phyloP scores from a whole-genome alignment of 164 flowering plant species.

The Vitis vinifera region DNA sequence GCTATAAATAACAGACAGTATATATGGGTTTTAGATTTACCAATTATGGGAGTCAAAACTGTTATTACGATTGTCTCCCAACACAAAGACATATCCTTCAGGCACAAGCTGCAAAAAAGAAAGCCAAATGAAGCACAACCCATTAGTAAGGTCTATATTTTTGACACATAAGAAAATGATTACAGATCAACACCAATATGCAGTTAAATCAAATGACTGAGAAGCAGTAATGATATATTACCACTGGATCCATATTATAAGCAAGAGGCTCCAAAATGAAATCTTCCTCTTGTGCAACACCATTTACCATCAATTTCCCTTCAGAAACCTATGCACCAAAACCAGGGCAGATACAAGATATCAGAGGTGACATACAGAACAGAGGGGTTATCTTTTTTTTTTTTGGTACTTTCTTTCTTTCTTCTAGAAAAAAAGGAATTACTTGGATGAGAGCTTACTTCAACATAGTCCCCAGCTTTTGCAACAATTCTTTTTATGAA shows the following conservation, averaged over 20 bases:
- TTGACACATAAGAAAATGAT: neutral
- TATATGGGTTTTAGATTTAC: conserved; percentile 33
- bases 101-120: conserved; percentile 70
- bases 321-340: conserved; percentile 49
- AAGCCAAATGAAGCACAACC: neutral
- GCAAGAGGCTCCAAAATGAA: conserved; percentile 82
- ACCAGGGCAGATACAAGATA: neutral
- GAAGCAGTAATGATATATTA: conserved; percentile 21
- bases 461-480: conserved; percentile 83
- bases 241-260: conserved; percentile 88
- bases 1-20: neutral
- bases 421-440: too few species aligned
- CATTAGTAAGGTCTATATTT: too few species aligned
- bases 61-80: conserved; percentile 97
- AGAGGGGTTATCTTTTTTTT: too few species aligned
- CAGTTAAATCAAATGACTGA: neutral
- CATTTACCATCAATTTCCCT: conserved; percentile 87
- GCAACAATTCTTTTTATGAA: conserved; percentile 96
- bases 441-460: conserved; percentile 39
- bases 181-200: neutral
- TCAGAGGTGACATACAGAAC: neutral
- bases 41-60: conserved; percentile 95
- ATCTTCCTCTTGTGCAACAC: conserved; percentile 69
- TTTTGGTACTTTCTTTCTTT: too few species aligned
- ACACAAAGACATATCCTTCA: conserved; percentile 88